phyloP scores from a whole-genome alignment of 2,329 filamentous ascomycete genomes.

The Botrytis pseudocinerea region DNA sequence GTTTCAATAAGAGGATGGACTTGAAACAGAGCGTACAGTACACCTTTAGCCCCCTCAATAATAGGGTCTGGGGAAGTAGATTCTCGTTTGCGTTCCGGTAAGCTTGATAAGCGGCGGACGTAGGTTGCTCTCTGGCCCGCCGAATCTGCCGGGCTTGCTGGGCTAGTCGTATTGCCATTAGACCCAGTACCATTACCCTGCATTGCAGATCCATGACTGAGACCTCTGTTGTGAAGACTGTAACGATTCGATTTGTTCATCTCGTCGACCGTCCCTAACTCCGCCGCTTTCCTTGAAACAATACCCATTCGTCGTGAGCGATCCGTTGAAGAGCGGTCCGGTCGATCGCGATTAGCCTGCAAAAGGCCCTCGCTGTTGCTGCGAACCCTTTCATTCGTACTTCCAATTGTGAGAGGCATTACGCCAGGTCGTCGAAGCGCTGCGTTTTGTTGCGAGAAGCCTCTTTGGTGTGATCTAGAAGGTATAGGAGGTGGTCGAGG shows the following conservation, averaged over 20 bases:
- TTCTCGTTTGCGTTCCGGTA: slow-evolving; percentile 62
- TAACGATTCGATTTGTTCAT: slow-evolving; percentile 58
- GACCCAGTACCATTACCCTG: slow-evolving; percentile 44
- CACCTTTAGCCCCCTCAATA: slow-evolving; percentile 64
- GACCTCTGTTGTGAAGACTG: slow-evolving; percentile 61
- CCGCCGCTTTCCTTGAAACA: slow-evolving; percentile 59
- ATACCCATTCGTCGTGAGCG: slow-evolving; percentile 65
- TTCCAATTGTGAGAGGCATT: slow-evolving; percentile 70
- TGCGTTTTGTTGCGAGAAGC: slow-evolving; percentile 65
- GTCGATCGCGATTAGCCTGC: slow-evolving; percentile 46
- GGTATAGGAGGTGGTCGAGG: slow-evolving; percentile 75
- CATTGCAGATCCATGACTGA: slow-evolving; percentile 70
- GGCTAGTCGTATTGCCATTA: slow-evolving; percentile 46
- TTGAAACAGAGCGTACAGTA: slow-evolving; percentile 67
- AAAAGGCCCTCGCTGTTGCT: slow-evolving; percentile 65
- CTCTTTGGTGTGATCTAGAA: slow-evolving; percentile 76
- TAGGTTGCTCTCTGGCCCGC: slow-evolving; percentile 59
- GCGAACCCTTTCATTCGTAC: slow-evolving; percentile 64
- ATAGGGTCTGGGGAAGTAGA: slow-evolving; percentile 62
- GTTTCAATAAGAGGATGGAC: slow-evolving; percentile 69
- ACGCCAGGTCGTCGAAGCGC: slow-evolving; percentile 68
- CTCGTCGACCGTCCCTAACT: slow-evolving; percentile 64
- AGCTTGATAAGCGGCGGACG: slow-evolving; percentile 61
- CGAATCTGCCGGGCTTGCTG: slow-evolving; percentile 60
- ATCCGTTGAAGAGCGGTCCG: slow-evolving; percentile 45